phyloP scores from a whole-genome alignment of 805 yeast species.

The Candida koratica region DNA sequence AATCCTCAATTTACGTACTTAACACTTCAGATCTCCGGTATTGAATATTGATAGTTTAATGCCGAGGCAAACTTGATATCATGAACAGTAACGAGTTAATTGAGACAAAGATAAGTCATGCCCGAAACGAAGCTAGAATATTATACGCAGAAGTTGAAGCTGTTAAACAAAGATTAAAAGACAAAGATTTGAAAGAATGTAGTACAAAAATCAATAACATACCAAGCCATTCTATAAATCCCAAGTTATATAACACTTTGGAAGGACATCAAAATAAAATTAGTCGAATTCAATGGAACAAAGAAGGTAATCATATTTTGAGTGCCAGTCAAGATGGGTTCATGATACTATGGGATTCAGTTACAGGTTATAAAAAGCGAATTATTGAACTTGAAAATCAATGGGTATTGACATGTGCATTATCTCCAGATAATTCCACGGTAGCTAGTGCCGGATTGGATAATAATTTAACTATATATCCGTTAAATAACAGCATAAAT shows the following conservation, averaged over 20 bases:
- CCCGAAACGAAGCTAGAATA: slow-evolving; percentile 44
- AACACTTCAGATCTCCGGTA: too few species aligned
- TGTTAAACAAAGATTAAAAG: slow-evolving; percentile 40
- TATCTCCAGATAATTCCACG: slow-evolving; percentile 59
- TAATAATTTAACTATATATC: slow-evolving; percentile 71
- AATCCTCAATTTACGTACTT: slow-evolving; percentile 1
- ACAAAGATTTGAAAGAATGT: slow-evolving; percentile 42
- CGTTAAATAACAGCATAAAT: slow-evolving; percentile 17
- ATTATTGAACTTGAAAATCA: slow-evolving; percentile 71
- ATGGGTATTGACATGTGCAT: slow-evolving; percentile 76
- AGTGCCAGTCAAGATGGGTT: slow-evolving; percentile 87
- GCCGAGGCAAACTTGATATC: too few species aligned
- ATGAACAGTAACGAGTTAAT: slow-evolving; percentile 3
- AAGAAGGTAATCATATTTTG: slow-evolving; percentile 54
- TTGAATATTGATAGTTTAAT: too few species aligned
- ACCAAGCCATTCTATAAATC: slow-evolving; percentile 22
- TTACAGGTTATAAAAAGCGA: slow-evolving; percentile 63
- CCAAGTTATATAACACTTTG: slow-evolving; percentile 36
- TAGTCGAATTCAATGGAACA: slow-evolving; percentile 64
- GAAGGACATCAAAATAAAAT: slow-evolving; percentile 74
- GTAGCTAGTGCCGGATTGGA: slow-evolving; percentile 84
- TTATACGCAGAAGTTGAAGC: slow-evolving; percentile 49
- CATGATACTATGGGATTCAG: slow-evolving; percentile 77
- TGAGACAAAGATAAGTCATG: slow-evolving; percentile 19
- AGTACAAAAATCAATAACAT: slow-evolving; percentile 31